These are phyloP conservation scores for Fusarium protoensiforme DNA, from an alignment of 2,329 filamentous ascomycete species.

Conservation along the genomic window DNA sequence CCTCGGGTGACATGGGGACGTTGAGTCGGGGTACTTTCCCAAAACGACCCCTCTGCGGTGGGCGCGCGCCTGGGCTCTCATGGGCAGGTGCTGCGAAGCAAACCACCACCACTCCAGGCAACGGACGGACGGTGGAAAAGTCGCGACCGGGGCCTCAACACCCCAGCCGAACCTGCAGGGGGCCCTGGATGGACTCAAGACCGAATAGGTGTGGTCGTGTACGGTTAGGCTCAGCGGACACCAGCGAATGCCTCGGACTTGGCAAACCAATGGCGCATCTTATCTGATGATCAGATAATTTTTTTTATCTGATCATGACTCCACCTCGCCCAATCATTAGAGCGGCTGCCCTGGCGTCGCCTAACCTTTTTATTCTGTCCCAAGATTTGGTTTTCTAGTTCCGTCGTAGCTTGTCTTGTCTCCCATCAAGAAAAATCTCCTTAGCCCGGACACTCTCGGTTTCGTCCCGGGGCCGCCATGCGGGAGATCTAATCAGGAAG, in stretches of 20 bases:
- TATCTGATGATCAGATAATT: slow-evolving; percentile 42
- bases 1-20: background rate
- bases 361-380: background rate
- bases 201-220: background rate
- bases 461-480: background rate
- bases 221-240: background rate
- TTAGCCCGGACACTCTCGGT: background rate
- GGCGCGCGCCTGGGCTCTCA: background rate
- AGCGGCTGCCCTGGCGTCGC: background rate
- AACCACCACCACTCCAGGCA: background rate
- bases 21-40: background rate
- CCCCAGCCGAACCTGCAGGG: background rate
- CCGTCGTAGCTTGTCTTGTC: background rate
- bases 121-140: background rate
- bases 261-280: slow-evolving; percentile 23
- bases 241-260: slow-evolving; percentile 1
- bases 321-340: slow-evolving; percentile 5
- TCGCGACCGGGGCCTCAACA: background rate
- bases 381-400: background rate
- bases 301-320: slow-evolving; percentile 11
- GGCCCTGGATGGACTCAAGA: background rate
- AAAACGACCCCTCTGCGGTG: background rate
- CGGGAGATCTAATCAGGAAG: slow-evolving; percentile 7
- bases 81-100: background rate
- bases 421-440: background rate